Conservation (phyloP, 2,329 filamentous ascomycete genomes). For the Clarireedia homoeocarpa region DNA sequence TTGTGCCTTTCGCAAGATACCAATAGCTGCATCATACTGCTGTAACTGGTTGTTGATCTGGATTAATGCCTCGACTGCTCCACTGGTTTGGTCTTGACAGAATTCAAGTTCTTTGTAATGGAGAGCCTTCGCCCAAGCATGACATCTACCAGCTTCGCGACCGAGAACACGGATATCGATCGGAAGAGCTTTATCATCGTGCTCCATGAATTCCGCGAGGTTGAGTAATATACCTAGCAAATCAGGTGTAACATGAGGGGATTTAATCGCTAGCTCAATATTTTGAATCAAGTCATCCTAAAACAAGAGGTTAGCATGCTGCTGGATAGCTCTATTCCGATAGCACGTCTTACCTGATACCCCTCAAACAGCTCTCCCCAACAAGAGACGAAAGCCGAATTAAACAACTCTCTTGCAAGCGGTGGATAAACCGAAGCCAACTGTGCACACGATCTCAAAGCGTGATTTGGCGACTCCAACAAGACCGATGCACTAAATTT, state of each 20-base stretch:
- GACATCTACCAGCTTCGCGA: conserved; percentile 90
- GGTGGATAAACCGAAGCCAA: conserved; percentile 88
- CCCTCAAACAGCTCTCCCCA: conserved; percentile 97
- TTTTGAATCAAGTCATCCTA: conserved; percentile 85
- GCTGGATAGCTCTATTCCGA: background rate
- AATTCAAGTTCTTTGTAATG: conserved; percentile 99
- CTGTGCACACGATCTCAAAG: conserved; percentile 84
- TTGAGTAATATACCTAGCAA: conserved; percentile 91
- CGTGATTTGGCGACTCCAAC: conserved; percentile 92
- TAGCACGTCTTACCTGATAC: conserved; percentile 51
- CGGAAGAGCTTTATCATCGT: conserved; percentile 94
- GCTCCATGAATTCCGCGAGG: conserved; percentile 98
- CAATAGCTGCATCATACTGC: conserved; percentile 96
- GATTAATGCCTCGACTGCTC: conserved; percentile 92
- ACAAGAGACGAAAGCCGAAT: conserved; percentile 96
- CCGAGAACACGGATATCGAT: conserved; percentile 95
- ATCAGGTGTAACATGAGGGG: conserved; percentile 91
- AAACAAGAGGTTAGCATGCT: background rate
- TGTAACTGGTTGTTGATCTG: conserved; percentile 99
- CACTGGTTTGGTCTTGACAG: conserved; percentile 91
- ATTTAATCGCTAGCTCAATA: conserved; percentile 91
- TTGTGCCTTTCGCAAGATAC: conserved; percentile 92
- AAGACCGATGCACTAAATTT: conserved; percentile 92
- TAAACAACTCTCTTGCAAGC: conserved; percentile 89
- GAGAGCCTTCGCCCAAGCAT: conserved; percentile 94